Conservation (phyloP, 139 green algal genomes). For the Chlorella sp. region DNA sequence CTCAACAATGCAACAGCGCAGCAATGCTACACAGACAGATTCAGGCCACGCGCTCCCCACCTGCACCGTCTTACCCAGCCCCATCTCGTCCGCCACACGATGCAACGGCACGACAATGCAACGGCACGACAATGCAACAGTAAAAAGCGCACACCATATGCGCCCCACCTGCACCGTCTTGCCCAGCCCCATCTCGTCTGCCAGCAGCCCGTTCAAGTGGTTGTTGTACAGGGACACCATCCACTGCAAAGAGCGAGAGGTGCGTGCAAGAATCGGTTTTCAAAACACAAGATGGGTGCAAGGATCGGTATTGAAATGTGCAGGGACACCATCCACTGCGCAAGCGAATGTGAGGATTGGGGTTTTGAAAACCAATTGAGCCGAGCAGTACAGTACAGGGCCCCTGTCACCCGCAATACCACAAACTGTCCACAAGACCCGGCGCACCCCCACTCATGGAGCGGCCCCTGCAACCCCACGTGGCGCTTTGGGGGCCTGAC, state of each 20-base stretch:
- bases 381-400: not conserved
- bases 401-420: no score
- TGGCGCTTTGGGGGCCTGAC: no score
- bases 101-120: not conserved
- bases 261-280: not conserved
- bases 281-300: not conserved
- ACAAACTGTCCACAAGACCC: no score
- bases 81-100: slow-evolving; percentile 95
- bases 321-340: not conserved
- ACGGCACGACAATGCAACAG: no score
- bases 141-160: no score
- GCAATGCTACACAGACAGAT: not conserved
- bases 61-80: slow-evolving; percentile 93
- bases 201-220: slow-evolving; percentile 96
- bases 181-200: slow-evolving; percentile 93
- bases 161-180: slow-evolving; percentile 90
- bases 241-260: slow-evolving; percentile 73
- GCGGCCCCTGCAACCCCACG: no score
- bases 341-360: no score
- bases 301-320: not conserved
- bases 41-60: not conserved
- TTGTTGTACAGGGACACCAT: slow-evolving; percentile 98
- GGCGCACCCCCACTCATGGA: no score
- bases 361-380: no score
- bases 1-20: no score